Evolutionary conservation across 305 asterid species (phyloP).

Genomic region (Plantago lanceolata): DNA sequence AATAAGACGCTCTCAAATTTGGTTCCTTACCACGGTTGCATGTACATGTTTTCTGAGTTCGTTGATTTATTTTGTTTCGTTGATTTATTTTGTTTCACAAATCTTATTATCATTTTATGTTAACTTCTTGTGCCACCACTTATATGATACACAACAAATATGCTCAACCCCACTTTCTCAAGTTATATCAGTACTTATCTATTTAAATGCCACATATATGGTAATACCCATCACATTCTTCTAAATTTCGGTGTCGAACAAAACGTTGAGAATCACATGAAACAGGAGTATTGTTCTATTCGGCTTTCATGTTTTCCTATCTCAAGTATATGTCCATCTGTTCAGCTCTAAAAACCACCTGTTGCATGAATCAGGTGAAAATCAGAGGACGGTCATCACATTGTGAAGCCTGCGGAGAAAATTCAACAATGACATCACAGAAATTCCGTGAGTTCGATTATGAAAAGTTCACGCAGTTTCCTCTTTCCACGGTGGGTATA

Average conservation of each 20-base stretch:
- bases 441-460: constrained; percentile 45
- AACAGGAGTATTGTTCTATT: not conserved
- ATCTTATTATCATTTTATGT: too few species aligned
- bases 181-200: not conserved
- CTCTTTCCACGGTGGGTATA: constrained; percentile 60
- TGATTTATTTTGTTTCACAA: too few species aligned
- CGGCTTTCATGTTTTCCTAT: not conserved
- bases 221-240: not conserved
- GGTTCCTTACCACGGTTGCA: too few species aligned
- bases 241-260: too few species aligned
- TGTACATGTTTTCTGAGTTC: too few species aligned
- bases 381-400: constrained; percentile 77
- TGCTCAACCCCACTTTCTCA: not conserved
- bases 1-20: too few species aligned
- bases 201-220: not conserved
- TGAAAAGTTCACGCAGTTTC: constrained; percentile 70
- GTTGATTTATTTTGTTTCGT: too few species aligned
- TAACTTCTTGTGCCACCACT: not conserved
- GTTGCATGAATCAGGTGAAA: constrained; percentile 52
- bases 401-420: constrained; percentile 81
- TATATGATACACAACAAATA: not conserved
- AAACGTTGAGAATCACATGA: not conserved
- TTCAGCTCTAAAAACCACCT: constrained; percentile 13
- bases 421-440: constrained; percentile 42
- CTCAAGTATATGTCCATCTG: not conserved